phyloP scores from a whole-genome alignment of 805 yeast species.

The Candida glaebosa region DNA sequence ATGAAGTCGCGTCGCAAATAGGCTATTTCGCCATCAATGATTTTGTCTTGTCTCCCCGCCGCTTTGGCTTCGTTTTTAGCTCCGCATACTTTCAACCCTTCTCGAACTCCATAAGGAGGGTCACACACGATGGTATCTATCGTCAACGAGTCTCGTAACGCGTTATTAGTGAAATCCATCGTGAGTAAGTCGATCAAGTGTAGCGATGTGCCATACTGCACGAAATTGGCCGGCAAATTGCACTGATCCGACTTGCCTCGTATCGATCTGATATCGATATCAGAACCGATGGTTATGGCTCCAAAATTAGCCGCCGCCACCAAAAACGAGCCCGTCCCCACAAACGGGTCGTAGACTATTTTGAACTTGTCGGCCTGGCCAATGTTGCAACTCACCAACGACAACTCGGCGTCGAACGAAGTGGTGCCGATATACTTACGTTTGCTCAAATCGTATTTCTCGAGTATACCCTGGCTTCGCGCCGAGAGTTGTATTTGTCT shows the following conservation, averaged over 20 bases:
- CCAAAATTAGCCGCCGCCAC: slow-evolving; percentile 86
- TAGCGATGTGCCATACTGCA: slow-evolving; percentile 59
- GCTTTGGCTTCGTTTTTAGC: slow-evolving; percentile 65
- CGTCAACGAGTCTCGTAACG: slow-evolving; percentile 57
- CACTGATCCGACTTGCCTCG: slow-evolving; percentile 61
- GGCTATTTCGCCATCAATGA: slow-evolving; percentile 79
- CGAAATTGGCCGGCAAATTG: slow-evolving; percentile 62
- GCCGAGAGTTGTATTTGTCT: slow-evolving; percentile 63
- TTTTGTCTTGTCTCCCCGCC: slow-evolving; percentile 65
- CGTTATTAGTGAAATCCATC: slow-evolving; percentile 93
- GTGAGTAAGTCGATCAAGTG: slow-evolving; percentile 73
- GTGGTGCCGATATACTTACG: slow-evolving; percentile 93
- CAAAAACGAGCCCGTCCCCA: slow-evolving; percentile 93
- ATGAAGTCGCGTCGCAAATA: slow-evolving; percentile 76
- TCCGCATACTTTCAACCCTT: slow-evolving; percentile 91
- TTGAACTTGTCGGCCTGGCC: slow-evolving; percentile 68
- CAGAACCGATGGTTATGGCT: slow-evolving; percentile 79
- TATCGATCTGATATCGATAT: slow-evolving; percentile 78
- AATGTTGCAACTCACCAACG: slow-evolving; percentile 82
- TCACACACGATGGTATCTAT: slow-evolving; percentile 89
- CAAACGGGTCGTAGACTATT: slow-evolving; percentile 88
- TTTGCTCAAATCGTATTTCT: slow-evolving; percentile 73
- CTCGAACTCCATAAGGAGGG: slow-evolving; percentile 97
- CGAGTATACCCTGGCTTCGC: slow-evolving; percentile 62
- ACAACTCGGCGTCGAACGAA: slow-evolving; percentile 91